These are phyloP conservation scores for Plasmodium ovale DNA, from an alignment of 169 alveolate species.

Conservation along the genomic window DNA sequence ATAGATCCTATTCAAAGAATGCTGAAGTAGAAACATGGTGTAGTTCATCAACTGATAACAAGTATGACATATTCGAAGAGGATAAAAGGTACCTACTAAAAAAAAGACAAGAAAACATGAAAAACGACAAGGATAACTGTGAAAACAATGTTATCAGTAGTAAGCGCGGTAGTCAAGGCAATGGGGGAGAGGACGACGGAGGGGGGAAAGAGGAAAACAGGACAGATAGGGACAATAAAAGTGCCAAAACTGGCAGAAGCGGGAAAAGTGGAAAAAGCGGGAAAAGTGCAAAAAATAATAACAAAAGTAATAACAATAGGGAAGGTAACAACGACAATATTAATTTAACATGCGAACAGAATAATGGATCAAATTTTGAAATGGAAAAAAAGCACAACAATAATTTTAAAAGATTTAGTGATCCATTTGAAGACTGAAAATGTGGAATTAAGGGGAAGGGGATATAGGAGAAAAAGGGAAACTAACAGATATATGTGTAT, in stretches of 20 bases:
- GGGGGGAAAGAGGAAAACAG: neutral
- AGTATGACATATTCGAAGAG: slow-evolving; percentile 55
- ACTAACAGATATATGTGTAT: neutral
- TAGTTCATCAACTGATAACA: slow-evolving; percentile 52
- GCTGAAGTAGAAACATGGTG: slow-evolving; percentile 69
- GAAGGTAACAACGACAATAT: neutral
- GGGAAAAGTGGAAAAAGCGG: neutral
- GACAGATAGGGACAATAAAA: neutral
- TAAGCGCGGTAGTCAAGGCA: neutral
- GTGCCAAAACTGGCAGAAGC: neutral
- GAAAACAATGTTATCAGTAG: neutral
- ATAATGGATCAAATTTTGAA: neutral
- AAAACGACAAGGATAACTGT: neutral
- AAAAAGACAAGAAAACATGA: slow-evolving; percentile 28
- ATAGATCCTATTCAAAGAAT: slow-evolving; percentile 18
- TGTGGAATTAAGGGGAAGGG: neutral
- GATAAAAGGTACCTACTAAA: slow-evolving; percentile 29
- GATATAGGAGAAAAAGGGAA: neutral
- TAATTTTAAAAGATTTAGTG: neutral
- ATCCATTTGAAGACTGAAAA: slow-evolving; percentile 15
- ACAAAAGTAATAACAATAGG: neutral
- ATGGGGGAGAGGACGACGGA: neutral
- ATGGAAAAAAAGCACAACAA: neutral
- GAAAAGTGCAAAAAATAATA: neutral
- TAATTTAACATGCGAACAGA: neutral